Evolutionary conservation across 1,284 basidiomycete genomes (phyloP), one percentile per base, ranked within the genome.

Genomic region (Grifola frondosa): DNA sequence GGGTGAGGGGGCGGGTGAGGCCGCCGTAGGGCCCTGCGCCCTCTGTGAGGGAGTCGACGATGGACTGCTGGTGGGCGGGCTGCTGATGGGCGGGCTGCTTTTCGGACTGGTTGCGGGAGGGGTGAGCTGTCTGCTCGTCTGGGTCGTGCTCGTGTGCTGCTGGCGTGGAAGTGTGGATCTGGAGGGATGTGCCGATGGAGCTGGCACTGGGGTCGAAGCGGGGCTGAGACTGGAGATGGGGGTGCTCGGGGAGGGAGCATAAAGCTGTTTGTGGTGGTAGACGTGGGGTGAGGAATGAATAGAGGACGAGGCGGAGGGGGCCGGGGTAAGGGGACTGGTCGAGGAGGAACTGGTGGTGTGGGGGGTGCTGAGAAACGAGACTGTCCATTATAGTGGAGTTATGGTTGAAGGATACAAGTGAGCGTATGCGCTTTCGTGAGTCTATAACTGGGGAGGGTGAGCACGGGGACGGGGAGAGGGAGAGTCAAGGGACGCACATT

Each of bases 1-100:
- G 60, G 3, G 73, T 80, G 33, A 88, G 70, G 0, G 81, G 72
- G 17, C 84, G 66, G 15, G 69, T 69, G 20, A 82, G 71, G 15
- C 75, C 75, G 30, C 64, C 62, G 20, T 57, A 48, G 20, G 53
- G 45, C 15, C 46, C 52, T 65, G 62, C 30, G 72, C 61, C 31
- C 65, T 65, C 11, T 61, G 67, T 13, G 42, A 64, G 59, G 13
- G 65, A 49, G 48, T 53, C 49, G 25, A 44, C 52, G 54, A 59
- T 50, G 39, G 52, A 50, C 40, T 49, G 46, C 35, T 50, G 47
- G 24, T 46, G 44, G 31, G 44, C 43, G 23, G 22, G 40, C 17
- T 37, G 34, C 29, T 30, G 37, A 30, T 42, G 15, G 16, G 40
- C 37, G 36, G 26, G 29, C 34, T 37, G 31, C 28, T 21, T 24